phyloP scores from a whole-genome alignment of 1,139 yeast species.

The Meyerozyma athensensis region DNA sequence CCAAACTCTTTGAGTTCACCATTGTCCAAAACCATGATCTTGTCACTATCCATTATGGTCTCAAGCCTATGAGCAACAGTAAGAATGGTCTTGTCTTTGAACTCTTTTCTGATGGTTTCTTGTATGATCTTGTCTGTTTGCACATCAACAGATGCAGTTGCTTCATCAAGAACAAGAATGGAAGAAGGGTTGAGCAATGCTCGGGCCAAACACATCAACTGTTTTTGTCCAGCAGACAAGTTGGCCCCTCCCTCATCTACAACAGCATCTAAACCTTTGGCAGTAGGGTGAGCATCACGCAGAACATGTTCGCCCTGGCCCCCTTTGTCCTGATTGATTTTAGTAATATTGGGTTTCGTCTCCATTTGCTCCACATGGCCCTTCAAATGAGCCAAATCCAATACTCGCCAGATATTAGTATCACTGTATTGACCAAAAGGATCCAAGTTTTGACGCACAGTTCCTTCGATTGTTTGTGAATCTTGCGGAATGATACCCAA shows the following conservation, averaged over 20 bases:
- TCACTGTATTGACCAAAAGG: constrained; percentile 6
- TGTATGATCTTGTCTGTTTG: constrained; percentile 7
- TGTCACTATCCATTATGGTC: constrained; percentile 7
- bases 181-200: constrained; percentile 5
- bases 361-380: background rate
- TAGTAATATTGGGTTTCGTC: background rate
- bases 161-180: constrained; percentile 8
- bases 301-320: no score
- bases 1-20: constrained; percentile 6
- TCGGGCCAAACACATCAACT: constrained; percentile 7
- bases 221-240: constrained; percentile 7
- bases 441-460: constrained; percentile 6
- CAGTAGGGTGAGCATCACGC: no score
- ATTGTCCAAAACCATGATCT: constrained; percentile 5
- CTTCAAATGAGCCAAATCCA: background rate
- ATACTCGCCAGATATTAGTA: background rate
- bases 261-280: constrained; percentile 4
- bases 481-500: constrained; percentile 9
- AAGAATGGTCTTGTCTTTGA: constrained; percentile 6
- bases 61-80: constrained; percentile 8
- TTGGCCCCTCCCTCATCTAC: constrained; percentile 7
- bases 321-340: no score
- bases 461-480: constrained; percentile 6
- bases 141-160: constrained; percentile 8
- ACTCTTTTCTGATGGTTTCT: constrained; percentile 5